Conservation (phyloP, 177 flowering plant genomes). For the Vitis hybrid region DNA sequence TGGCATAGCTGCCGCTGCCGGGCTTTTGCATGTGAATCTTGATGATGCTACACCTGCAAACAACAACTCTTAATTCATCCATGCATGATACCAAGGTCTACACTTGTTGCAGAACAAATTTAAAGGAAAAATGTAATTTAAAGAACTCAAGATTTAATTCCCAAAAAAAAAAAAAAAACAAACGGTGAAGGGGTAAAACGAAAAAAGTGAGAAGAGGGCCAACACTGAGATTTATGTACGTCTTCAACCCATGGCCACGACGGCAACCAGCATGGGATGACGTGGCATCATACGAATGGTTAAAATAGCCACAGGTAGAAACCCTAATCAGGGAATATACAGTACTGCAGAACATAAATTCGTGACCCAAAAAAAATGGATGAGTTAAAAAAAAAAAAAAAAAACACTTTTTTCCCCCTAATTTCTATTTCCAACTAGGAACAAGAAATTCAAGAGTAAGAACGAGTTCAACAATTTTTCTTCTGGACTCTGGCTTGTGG, state of each 20-base stretch:
- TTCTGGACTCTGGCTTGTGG: no score
- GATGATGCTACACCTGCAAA: constrained; percentile 42
- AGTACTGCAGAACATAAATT: background rate
- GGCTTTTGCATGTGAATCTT: constrained; percentile 35
- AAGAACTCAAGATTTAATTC: background rate
- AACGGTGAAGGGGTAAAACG: background rate
- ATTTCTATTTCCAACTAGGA: no score
- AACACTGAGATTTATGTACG: background rate
- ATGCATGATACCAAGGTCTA: background rate
- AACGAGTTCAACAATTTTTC: no score
- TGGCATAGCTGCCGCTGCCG: no score
- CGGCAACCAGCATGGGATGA: background rate
- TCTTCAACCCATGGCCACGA: background rate
- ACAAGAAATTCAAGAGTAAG: no score
- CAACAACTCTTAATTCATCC: constrained; percentile 19
- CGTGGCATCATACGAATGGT: constrained; percentile 1
- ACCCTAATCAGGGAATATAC: background rate
- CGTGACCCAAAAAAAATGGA: no score
- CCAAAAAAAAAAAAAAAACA: background rate
- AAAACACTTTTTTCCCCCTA: no score
- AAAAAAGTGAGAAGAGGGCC: background rate
- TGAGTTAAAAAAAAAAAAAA: no score
- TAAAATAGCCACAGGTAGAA: background rate
- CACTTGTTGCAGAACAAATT: background rate
- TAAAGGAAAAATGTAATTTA: background rate